Percentiles rank a stretch among this genome's conserved stretches.
Evolutionary conservation across 2,329 filamentous ascomycete species (phyloP).

Genomic region (Penicillium italicum): DNA sequence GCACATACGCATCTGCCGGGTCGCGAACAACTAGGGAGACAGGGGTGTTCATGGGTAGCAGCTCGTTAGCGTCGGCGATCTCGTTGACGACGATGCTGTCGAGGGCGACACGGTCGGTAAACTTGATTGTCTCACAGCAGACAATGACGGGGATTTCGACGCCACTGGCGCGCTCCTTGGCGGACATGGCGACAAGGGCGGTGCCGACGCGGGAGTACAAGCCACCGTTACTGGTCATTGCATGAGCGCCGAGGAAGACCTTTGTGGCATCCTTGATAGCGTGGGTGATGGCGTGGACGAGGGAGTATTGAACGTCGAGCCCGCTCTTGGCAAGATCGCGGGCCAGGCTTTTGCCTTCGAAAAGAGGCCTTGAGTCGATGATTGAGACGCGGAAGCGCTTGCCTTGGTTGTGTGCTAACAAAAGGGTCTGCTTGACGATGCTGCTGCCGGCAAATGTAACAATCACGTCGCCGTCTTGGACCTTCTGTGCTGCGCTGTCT

Average conservation of each 20-base stretch:
- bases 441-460: conserved; percentile 83
- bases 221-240: conserved; percentile 91
- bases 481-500: conserved; percentile 68
- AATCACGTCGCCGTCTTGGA: conserved; percentile 74
- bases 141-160: conserved; percentile 77
- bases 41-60: conserved; percentile 37
- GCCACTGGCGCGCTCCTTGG: conserved; percentile 55
- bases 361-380: conserved; percentile 70
- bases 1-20: conserved; percentile 19
- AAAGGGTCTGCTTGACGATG: conserved; percentile 77
- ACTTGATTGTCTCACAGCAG: conserved; percentile 92
- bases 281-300: conserved; percentile 72
- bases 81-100: conserved; percentile 95
- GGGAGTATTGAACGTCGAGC: conserved; percentile 74
- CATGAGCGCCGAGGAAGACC: conserved; percentile 82
- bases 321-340: conserved; percentile 66
- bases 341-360: conserved; percentile 69
- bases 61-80: conserved; percentile 71
- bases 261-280: conserved; percentile 68
- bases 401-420: conserved; percentile 66
- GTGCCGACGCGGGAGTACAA: conserved; percentile 87
- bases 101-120: conserved; percentile 81
- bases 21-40: conserved; percentile 32
- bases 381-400: conserved; percentile 79
- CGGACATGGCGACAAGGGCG: conserved; percentile 78